Evolutionary conservation across 2,329 filamentous ascomycete genomes (phyloP).

Genomic region (Botrytis aclada): DNA sequence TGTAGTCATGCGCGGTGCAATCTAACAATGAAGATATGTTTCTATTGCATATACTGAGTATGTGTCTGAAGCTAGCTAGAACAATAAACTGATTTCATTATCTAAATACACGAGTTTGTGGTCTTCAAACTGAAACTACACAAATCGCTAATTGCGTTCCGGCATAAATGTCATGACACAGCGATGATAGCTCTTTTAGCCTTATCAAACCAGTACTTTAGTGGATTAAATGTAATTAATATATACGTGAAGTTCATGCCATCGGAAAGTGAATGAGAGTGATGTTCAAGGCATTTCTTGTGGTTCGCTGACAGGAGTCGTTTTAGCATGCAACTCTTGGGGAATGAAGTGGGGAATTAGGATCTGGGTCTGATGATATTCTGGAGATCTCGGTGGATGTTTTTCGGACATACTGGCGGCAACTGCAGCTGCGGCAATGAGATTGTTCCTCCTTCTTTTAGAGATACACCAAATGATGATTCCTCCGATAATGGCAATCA

Average conservation of each 20-base stretch:
- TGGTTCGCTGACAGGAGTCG: not conserved
- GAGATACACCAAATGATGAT: not conserved
- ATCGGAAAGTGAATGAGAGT: not conserved
- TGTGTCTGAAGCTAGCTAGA: not conserved
- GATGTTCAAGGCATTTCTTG: not conserved
- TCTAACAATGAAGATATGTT: not conserved
- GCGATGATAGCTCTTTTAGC: too few relatives aligned
- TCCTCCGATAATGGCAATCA: not conserved
- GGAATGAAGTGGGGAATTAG: not conserved
- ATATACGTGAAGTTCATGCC: not conserved
- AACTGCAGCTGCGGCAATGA: not conserved
- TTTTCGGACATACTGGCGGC: not conserved
- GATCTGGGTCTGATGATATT: not conserved
- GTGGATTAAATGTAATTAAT: not conserved
- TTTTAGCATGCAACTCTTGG: not conserved
- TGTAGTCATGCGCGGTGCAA: not conserved
- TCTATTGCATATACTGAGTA: not conserved
- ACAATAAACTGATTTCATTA: not conserved
- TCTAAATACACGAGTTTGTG: not conserved
- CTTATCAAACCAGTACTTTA: not conserved
- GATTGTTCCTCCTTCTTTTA: not conserved
- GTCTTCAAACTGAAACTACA: too few relatives aligned
- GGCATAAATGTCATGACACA: too few relatives aligned
- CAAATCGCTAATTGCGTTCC: too few relatives aligned
- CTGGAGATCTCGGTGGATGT: not conserved